Base-by-base conservation (phyloP, 192 early-diverging fungal genomes). In the Coemansia umbellata region DNA sequence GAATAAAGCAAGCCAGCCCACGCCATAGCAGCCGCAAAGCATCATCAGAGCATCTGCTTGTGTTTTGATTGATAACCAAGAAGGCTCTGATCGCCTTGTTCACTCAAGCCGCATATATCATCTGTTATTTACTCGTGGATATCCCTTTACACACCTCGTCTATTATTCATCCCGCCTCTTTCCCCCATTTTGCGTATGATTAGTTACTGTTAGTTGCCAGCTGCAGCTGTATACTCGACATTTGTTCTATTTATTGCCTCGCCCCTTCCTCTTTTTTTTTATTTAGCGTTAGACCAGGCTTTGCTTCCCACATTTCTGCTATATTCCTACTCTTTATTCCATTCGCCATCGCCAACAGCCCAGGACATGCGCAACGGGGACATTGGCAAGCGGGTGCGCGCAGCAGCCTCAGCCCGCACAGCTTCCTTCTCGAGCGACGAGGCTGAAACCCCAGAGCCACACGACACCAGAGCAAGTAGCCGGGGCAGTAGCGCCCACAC, bases 331-430 rank as follows among this genome's bases (percentile, higher is more conserved):
- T n/a, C n/a, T n/a, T n/a, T n/a, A n/a, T n/a, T n/a, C n/a, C n/a
- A n/a, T n/a, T n/a, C n/a, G n/a, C n/a, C n/a, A n/a, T n/a, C n/a
- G n/a, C n/a, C n/a, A n/a, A n/a, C n/a, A n/a, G n/a, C n/a, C n/a
- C n/a, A n/a, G n/a, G n/a, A n/a, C n/a, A 70, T 72, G 69, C 44
- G 54, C 58, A 51, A 63, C 40, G 55, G 28, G 19, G 60, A 64
- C 44, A 35, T 64, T 45, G 53, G 55, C 31, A 60, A 36, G 39
- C 60, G 53, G 15, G 56, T 63, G 11, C 61, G 48, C 19, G 52
- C 65, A n/a, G 59, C 54, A 24, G 43, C 63, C 26, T 21, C 18
- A 39, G 10, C 50, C 37, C 15, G 19, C 31, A 52, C 19, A 5
- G 3, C 50, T 5, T 19, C 31, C 14, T 4, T 23, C 11, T 11